Conservation (phyloP, 768 basidiomycete species). For the Suillus americanus region DNA sequence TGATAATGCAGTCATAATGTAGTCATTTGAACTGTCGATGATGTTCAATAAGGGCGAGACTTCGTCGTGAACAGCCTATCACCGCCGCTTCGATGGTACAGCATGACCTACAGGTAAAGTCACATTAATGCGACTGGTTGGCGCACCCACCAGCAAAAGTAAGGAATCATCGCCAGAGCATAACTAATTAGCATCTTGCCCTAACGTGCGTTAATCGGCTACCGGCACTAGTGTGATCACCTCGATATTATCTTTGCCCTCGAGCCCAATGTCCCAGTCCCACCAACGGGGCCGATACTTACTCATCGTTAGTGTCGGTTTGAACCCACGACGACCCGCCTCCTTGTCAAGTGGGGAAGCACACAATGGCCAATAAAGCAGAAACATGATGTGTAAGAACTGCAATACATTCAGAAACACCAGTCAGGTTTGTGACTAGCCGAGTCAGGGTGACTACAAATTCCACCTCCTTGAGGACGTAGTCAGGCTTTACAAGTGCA, state of each 20-base stretch:
- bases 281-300: neutral
- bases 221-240: neutral
- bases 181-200: neutral
- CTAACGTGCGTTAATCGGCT: neutral
- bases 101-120: neutral
- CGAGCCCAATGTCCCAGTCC: neutral
- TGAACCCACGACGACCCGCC: neutral
- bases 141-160: neutral
- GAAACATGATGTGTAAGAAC: neutral
- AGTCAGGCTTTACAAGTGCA: neutral
- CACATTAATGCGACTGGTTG: neutral
- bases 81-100: too few relatives aligned
- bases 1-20: neutral
- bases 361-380: neutral
- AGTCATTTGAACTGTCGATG: too few relatives aligned
- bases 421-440: neutral
- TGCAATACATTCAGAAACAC: neutral
- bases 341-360: neutral
- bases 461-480: neutral
- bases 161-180: neutral
- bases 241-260: too few relatives aligned
- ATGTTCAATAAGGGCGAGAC: too few relatives aligned
- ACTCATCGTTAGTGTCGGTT: neutral
- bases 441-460: neutral
- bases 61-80: too few relatives aligned